A percentile compares a stretch with the other conserved stretches of the same genome.
These are phyloP conservation scores for Ammopiptanthus mongolicus DNA, from an alignment of 306 rosid genomes.

Conservation along the genomic window DNA sequence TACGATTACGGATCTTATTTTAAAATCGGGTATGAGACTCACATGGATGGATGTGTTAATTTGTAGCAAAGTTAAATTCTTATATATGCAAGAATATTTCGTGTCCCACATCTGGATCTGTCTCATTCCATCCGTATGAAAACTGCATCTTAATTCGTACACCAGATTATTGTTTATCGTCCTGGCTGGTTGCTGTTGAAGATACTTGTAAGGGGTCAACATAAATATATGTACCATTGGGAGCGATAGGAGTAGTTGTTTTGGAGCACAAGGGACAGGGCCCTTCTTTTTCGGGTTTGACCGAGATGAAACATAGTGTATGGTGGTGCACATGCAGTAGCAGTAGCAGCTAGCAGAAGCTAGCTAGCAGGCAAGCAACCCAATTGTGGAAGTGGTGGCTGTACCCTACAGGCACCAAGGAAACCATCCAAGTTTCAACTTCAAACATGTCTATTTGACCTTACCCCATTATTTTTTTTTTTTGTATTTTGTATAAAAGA, in stretches of 20 bases:
- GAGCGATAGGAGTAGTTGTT: conserved; percentile 25
- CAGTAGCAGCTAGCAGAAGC: not conserved
- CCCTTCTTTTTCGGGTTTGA: conserved; percentile 43
- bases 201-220: conserved; percentile 34
- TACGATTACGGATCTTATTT: no score
- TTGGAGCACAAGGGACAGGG: conserved; percentile 20
- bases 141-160: not conserved
- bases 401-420: conserved; percentile 4
- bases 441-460: conserved; percentile 28
- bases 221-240: conserved; percentile 18
- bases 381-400: conserved; percentile 15
- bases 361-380: not conserved
- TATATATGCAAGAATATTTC: not conserved
- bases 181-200: not conserved
- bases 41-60: no score
- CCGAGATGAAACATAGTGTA: conserved; percentile 12
- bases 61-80: not conserved
- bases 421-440: conserved; percentile 12
- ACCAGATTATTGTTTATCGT: not conserved
- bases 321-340: conserved; percentile 29
- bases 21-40: no score
- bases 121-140: not conserved
- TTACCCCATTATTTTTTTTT: not conserved
- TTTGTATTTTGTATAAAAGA: not conserved
- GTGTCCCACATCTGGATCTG: not conserved